phyloP scores from a whole-genome alignment of 1,139 yeast genomes.

The Sugiyamaella paludigena region DNA sequence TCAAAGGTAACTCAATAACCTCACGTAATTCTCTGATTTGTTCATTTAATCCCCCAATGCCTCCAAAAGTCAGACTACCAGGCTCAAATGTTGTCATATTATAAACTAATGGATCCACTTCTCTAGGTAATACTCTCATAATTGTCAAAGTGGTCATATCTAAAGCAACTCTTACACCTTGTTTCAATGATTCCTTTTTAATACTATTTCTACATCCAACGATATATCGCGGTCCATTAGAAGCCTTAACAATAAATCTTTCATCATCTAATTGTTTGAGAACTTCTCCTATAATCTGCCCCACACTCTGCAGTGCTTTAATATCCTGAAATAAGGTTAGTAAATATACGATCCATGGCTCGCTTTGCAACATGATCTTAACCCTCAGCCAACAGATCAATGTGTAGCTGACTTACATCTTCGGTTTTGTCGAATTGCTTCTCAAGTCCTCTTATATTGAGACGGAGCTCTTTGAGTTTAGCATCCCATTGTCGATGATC shows the following conservation, averaged over 20 bases:
- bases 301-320: constrained; percentile 95
- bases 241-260: constrained; percentile 86
- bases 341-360: constrained; percentile 1
- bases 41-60: constrained; percentile 95
- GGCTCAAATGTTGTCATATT: constrained; percentile 98
- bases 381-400: neutral
- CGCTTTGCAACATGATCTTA: neutral
- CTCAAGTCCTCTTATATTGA: constrained; percentile 80
- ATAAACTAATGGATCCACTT: constrained; percentile 96
- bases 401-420: constrained; percentile 42
- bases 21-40: constrained; percentile 96
- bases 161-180: constrained; percentile 93
- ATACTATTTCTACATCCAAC: constrained; percentile 96
- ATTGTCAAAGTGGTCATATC: constrained; percentile 98
- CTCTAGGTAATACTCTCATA: constrained; percentile 96
- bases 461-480: constrained; percentile 77
- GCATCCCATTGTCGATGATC: constrained; percentile 97
- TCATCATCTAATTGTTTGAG: constrained; percentile 94
- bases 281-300: constrained; percentile 97
- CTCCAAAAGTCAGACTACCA: constrained; percentile 90
- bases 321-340: constrained; percentile 52
- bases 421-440: constrained; percentile 89
- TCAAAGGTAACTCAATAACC: constrained; percentile 94
- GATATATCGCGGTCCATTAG: constrained; percentile 95
- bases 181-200: constrained; percentile 75